Evolutionary conservation across 306 rosid species (phyloP).

Genomic region (Acacia crassicarpa): DNA sequence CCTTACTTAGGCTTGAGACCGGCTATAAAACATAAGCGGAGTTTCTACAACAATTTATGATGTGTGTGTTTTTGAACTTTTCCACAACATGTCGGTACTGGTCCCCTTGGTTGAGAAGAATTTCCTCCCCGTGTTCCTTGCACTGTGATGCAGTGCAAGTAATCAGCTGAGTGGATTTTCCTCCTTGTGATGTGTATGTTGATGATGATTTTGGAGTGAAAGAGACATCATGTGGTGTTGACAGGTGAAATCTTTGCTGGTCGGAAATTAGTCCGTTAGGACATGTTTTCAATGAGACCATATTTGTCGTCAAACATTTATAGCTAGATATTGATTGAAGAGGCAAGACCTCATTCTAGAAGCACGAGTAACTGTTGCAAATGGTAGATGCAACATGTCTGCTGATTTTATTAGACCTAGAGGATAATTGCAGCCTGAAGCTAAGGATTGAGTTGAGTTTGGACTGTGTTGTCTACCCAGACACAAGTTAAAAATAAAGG

Average conservation of each 20-base stretch:
- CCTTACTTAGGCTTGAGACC: too few species aligned
- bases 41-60: not conserved
- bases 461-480: not conserved
- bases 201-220: not conserved
- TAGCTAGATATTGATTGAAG: conserved; percentile 7
- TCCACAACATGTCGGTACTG: not conserved
- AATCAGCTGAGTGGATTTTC: not conserved
- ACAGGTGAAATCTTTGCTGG: not conserved
- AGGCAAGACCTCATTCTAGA: not conserved
- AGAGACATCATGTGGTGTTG: not conserved
- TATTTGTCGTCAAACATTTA: not conserved
- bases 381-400: not conserved
- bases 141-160: not conserved
- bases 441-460: not conserved
- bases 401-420: not conserved
- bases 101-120: not conserved
- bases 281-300: not conserved
- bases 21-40: too few species aligned
- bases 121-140: not conserved
- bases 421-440: not conserved
- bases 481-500: not conserved
- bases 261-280: not conserved
- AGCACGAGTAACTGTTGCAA: not conserved
- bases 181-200: not conserved
- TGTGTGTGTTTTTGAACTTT: not conserved